Percentiles rank a stretch among this genome's conserved stretches.
phyloP scores from a whole-genome alignment of 805 yeast species.

The Barnettozyma vustinii region DNA sequence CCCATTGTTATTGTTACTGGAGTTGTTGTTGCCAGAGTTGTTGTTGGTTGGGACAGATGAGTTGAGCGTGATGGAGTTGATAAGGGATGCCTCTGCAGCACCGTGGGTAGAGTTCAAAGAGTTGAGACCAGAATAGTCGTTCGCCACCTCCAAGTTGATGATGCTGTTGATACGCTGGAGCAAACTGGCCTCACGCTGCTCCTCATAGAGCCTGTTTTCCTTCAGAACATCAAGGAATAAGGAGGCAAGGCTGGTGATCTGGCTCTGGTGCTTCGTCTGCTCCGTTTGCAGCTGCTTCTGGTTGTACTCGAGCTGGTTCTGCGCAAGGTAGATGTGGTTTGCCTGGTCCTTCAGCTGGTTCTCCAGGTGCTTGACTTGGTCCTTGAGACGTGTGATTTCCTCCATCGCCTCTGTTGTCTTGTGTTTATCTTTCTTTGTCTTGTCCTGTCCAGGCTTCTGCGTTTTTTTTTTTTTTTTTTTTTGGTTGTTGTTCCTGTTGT shows the following conservation, averaged over 20 bases:
- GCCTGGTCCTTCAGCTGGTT: constrained; percentile 21
- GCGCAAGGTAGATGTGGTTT: constrained; percentile 20
- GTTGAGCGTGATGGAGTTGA: constrained; percentile 21
- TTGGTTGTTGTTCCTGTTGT: neutral
- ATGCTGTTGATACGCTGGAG: constrained; percentile 21
- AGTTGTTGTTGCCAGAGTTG: neutral
- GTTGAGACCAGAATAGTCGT: constrained; percentile 15
- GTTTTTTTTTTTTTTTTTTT: neutral
- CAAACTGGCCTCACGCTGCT: constrained; percentile 18
- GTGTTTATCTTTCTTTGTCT: neutral
- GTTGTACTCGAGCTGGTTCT: constrained; percentile 20
- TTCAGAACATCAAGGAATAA: constrained; percentile 22
- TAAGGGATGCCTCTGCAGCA: constrained; percentile 16
- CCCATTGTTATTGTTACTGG: constrained; percentile 1
- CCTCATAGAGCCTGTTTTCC: constrained; percentile 22
- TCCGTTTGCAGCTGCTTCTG: constrained; percentile 24
- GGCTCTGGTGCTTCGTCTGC: constrained; percentile 21
- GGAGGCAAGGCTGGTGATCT: constrained; percentile 20
- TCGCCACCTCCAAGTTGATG: constrained; percentile 15
- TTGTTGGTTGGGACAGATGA: constrained; percentile 8
- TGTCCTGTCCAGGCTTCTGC: neutral
- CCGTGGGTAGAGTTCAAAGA: constrained; percentile 8
- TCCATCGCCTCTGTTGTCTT: constrained; percentile 8
- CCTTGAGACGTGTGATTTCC: constrained; percentile 21
- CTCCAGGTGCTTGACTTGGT: constrained; percentile 22